Base-by-base conservation (phyloP, 345 rosid species). In the Salix suchowensis region DNA sequence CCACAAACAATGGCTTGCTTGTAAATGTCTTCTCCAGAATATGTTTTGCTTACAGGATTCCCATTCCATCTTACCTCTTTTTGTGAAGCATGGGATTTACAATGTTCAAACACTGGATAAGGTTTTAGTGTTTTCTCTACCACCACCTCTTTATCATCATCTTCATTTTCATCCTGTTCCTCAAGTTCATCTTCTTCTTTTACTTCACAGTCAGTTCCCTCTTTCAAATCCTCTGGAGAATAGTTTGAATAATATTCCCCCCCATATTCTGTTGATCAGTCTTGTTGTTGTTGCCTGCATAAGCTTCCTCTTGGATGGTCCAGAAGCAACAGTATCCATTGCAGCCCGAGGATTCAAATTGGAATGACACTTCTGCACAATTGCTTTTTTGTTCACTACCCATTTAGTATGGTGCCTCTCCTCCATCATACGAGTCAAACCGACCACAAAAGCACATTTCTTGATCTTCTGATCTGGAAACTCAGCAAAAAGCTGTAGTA, bases 231-330 rank as follows among this genome's bases (percentile, higher is more conserved):
- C 62, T 81, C 77, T 62, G 81, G 81, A 1, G 74, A 79, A 73
- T 73, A 74, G 50, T 86, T 89, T 10, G 94, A 92, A 79, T 84
- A 94, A 82, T 78, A 91, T 66, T 91, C 94, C 1, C 94, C n/a
- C 96, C 98, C 97, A 94, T 58, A 92, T 88, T 79, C 93, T 89
- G 81, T 90, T 89, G 77, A 94, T 85, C 23, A 92, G 84, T 76
- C 79, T 84, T 55, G 98, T 94, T 71, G 93, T 89, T 58, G 98
- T 92, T 4, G 95, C 97, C 82, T 81, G 93, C 98, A 94, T 94
- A 67, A 78, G 95, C 80, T 87, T 83, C 79, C 88, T 87, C 72
- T 82, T 91, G 52, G 92, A 88, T 68, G 62, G 72, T 24, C 79
- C 72, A 66, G 87, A 84, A 65, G 70, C 80, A 86, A 88, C 24